Conservation (phyloP, 352 stramenopile species). For the Pythium volutum region DNA sequence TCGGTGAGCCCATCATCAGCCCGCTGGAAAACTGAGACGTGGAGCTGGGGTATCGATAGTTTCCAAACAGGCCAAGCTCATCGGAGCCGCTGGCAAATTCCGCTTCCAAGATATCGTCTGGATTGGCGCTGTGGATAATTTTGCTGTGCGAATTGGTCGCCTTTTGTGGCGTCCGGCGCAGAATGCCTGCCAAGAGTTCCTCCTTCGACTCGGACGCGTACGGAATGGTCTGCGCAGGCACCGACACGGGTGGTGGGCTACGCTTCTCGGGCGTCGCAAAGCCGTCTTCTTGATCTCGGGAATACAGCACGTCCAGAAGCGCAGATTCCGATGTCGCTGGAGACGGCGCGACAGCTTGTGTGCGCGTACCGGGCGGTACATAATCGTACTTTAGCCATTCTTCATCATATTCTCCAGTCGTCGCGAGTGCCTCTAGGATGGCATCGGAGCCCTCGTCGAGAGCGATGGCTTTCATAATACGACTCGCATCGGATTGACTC, state of each 20-base stretch:
- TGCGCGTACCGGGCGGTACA: neutral
- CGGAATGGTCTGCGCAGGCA: neutral
- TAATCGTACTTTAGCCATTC: conserved; percentile 6
- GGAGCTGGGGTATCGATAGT: conserved; percentile 35
- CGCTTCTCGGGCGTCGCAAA: conserved; percentile 19
- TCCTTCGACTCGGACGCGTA: conserved; percentile 1
- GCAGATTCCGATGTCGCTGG: conserved; percentile 4
- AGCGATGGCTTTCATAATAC: conserved; percentile 17
- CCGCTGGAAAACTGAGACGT: conserved; percentile 5
- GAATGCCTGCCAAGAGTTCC: conserved; percentile 3
- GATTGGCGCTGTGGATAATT: conserved; percentile 31
- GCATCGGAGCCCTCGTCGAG: conserved; percentile 14
- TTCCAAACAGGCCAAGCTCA: conserved; percentile 28
- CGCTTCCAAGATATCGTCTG: conserved; percentile 29
- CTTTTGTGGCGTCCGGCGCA: conserved; percentile 15
- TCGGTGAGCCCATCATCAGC: neutral
- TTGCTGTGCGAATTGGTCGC: conserved; percentile 19
- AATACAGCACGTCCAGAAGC: conserved; percentile 23
- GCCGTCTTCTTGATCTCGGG: conserved; percentile 6
- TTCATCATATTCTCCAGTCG: conserved; percentile 9
- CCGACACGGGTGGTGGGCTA: neutral
- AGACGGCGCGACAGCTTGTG: neutral
- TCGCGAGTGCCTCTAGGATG: conserved; percentile 19
- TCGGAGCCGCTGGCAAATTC: conserved; percentile 27
- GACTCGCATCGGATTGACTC: neutral